Conservation (phyloP, 345 rosid species). For the Eucalyptus guilfoylei region DNA sequence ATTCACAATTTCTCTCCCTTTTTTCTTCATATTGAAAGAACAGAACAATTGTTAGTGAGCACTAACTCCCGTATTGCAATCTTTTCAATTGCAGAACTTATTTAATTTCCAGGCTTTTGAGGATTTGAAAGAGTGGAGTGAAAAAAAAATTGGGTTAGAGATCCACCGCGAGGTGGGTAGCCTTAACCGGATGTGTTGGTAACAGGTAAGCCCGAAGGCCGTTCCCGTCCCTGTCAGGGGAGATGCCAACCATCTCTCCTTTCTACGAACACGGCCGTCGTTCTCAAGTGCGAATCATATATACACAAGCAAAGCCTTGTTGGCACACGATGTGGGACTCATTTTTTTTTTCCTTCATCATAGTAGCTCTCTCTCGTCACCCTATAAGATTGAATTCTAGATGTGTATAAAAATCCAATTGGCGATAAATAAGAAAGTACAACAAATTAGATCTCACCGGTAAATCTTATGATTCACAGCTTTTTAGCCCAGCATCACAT, state of each 20-base stretch:
- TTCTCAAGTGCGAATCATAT: background rate
- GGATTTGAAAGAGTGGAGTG: background rate
- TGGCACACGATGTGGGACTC: background rate
- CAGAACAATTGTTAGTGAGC: background rate
- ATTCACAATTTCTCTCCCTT: background rate
- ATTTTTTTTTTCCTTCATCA: background rate
- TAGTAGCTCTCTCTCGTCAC: background rate
- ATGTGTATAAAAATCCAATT: background rate
- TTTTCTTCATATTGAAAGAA: background rate
- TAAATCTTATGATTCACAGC: background rate
- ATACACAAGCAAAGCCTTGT: background rate
- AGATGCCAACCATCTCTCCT: constrained; percentile 48
- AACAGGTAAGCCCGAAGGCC: constrained; percentile 12
- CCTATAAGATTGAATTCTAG: background rate
- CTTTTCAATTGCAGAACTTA: background rate
- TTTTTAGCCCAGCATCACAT: background rate
- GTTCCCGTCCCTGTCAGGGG: constrained; percentile 44
- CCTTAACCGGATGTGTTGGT: constrained; percentile 4
- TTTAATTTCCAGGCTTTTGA: background rate
- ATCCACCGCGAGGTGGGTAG: background rate
- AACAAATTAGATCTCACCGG: background rate
- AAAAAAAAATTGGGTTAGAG: background rate
- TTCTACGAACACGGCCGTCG: background rate
- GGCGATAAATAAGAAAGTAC: background rate
- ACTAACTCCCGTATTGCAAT: background rate